Evolutionary conservation across 148 eudicot species (phyloP), one percentile per base, ranked within the genome.

Genomic region (Heliamphora exappendiculata): DNA sequence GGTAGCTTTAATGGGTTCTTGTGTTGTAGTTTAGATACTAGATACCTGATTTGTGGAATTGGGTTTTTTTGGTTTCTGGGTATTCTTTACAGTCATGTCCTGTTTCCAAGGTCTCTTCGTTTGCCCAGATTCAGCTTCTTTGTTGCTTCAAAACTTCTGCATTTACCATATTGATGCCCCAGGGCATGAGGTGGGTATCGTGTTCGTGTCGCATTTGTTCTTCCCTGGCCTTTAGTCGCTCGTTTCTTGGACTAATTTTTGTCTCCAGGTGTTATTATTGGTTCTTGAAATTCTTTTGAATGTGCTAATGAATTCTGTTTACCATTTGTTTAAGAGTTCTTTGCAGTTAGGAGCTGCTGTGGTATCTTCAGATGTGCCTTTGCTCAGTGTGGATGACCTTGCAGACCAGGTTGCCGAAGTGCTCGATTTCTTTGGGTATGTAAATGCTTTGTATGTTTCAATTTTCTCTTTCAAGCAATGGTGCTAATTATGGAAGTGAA

Each of bases 311-410:
- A n/a, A n/a, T n/a, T n/a, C n/a, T n/a, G n/a, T n/a, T n/a, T n/a
- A n/a, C n/a, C n/a, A n/a, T 70, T 79, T 77, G 70, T 78, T 83
- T 81, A 86, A 86, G 89, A 76, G 82, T 76, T 76, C 65, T n/a
- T 88, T 91, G 86, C 97, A 94, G 98, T 88, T 88, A 76, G 98
- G 93, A 86, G 97, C 97, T n/a, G 89, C 83, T 81, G 78, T 85
- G 42, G 76, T 82, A 44, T 83, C 74, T 28, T 60, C 87, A 44
- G 87, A 86, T 80, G 87, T 86, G n/a, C 86, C 91, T 5, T 67
- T 74, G 51, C 88, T 82, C 54, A 85, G 89, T 51, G 97, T 86
- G 70, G 95, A 90, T 81, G 97, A 94, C 85, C 83, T 94, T 74
- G 97, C 97, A 57, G 97, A 94, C 65, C 98, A 94, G 89, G 85